Evolutionary conservation across 306 rosid species (phyloP).

Genomic region (Ormosia semicastrata): DNA sequence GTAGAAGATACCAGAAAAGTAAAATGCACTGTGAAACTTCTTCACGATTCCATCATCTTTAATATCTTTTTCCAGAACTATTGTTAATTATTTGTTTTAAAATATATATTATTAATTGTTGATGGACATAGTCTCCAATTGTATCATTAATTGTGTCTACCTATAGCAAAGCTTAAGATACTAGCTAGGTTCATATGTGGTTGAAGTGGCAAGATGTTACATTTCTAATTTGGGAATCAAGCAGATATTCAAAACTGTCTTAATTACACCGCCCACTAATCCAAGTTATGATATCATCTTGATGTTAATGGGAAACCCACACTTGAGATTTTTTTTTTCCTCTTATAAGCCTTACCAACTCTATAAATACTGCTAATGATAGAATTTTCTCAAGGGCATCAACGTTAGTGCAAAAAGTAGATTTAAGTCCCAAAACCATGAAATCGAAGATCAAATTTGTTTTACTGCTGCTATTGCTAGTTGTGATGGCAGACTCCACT

Average conservation of each 20-base stretch:
- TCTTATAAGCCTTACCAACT: background rate
- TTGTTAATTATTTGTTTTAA: background rate
- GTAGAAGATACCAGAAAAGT: background rate
- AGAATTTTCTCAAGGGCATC: background rate
- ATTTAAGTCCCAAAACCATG: background rate
- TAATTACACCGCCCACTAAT: too few relatives aligned
- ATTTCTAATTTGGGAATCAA: background rate
- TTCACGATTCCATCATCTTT: background rate
- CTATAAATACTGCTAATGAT: constrained; percentile 1
- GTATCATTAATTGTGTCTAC: background rate
- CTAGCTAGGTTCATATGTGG: background rate
- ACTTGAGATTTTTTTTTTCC: background rate
- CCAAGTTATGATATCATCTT: background rate
- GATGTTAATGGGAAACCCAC: background rate
- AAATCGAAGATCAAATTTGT: constrained; percentile 1
- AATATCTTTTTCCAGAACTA: background rate
- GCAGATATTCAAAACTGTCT: background rate
- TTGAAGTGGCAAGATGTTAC: background rate
- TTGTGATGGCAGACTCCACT: constrained; percentile 1
- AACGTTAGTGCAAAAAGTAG: background rate
- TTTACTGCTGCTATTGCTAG: background rate
- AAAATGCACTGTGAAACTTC: background rate
- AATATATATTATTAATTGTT: background rate
- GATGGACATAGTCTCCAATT: background rate
- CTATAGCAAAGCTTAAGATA: background rate